These are phyloP conservation scores for Paraconiothyrium sp. DNA, from an alignment of 2,329 filamentous ascomycete species.

Conservation along the genomic window DNA sequence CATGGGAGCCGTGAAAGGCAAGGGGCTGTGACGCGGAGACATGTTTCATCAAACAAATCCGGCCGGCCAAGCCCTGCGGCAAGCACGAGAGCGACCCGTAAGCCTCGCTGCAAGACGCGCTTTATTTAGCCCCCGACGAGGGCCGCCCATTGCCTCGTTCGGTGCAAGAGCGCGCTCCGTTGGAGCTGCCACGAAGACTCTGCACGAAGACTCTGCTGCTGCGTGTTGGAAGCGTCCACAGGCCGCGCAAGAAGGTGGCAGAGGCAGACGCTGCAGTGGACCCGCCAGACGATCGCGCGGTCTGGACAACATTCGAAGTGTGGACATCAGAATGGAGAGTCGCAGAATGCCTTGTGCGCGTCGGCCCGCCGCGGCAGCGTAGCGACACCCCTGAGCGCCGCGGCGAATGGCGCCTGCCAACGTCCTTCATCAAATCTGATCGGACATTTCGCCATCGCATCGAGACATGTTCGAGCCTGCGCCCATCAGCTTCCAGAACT, in stretches of 20 bases:
- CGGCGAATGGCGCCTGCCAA: background rate
- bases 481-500: background rate
- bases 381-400: conserved; percentile 6
- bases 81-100: conserved; percentile 6
- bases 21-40: conserved; percentile 24
- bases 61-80: conserved; percentile 22
- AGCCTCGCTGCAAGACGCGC: conserved; percentile 12
- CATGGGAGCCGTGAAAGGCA: conserved; percentile 10
- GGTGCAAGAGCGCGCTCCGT: background rate
- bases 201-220: background rate
- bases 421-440: conserved; percentile 5
- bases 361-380: conserved; percentile 10
- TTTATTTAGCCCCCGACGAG: conserved; percentile 10
- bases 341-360: conserved; percentile 10
- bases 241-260: background rate
- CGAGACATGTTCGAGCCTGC: background rate
- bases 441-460: background rate
- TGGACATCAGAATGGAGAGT: background rate
- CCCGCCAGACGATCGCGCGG: conserved; percentile 6
- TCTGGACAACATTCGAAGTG: background rate
- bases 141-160: conserved; percentile 5
- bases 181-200: too few species aligned
- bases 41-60: conserved; percentile 35
- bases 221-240: background rate
- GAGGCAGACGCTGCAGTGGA: background rate